phyloP scores from a whole-genome alignment of 495 filamentous ascomycete species.

The Penicillium herquei region DNA sequence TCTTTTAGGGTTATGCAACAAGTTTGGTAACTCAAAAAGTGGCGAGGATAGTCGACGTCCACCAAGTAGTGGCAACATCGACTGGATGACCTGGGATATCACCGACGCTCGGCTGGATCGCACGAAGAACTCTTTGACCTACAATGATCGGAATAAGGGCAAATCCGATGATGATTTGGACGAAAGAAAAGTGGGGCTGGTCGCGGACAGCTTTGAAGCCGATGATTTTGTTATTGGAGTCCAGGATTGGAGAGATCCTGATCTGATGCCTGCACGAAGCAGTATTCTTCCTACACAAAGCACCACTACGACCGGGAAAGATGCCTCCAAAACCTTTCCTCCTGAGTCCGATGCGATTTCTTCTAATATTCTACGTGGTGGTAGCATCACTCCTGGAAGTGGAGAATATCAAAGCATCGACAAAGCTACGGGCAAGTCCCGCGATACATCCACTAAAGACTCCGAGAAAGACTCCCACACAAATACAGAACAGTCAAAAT shows the following conservation, averaged over 20 bases:
- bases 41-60: slow-evolving; percentile 62
- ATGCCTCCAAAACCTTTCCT: slow-evolving; percentile 20
- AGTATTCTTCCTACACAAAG: slow-evolving; percentile 28
- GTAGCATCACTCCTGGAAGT: slow-evolving; percentile 74
- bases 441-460: slow-evolving; percentile 13
- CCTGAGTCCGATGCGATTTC: slow-evolving; percentile 30
- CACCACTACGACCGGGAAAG: slow-evolving; percentile 22
- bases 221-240: slow-evolving; percentile 89
- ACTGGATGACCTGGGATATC: slow-evolving; percentile 67
- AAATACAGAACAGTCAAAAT: not conserved
- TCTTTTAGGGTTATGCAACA: slow-evolving; percentile 51
- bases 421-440: slow-evolving; percentile 22
- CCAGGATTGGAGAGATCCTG: slow-evolving; percentile 89
- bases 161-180: slow-evolving; percentile 13
- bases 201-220: slow-evolving; percentile 29
- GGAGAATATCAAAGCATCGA: slow-evolving; percentile 62
- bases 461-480: slow-evolving; percentile 6
- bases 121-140: slow-evolving; percentile 10
- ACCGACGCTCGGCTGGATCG: slow-evolving; percentile 30
- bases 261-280: slow-evolving; percentile 55
- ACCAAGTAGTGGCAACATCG: slow-evolving; percentile 78
- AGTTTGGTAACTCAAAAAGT: slow-evolving; percentile 20
- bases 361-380: slow-evolving; percentile 54
- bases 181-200: slow-evolving; percentile 13
- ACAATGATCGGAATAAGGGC: slow-evolving; percentile 7